Evolutionary conservation across 2,329 filamentous ascomycete genomes (phyloP), one percentile per base, ranked within the genome.

Genomic region (Blastomyces silverae): DNA sequence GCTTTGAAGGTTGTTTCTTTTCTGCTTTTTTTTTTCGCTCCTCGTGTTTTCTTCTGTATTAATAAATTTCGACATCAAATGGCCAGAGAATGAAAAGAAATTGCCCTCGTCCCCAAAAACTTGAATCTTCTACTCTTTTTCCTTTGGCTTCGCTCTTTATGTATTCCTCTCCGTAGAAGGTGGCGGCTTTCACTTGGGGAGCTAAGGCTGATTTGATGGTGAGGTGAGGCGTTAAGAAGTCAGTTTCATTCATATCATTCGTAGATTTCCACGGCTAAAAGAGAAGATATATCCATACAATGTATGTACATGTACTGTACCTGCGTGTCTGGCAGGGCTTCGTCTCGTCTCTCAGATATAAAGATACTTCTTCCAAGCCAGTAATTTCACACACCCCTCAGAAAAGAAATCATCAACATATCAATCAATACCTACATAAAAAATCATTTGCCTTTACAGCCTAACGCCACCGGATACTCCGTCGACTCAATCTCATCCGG

Each of bases 401-500:
- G 34, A n/a, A 58, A 34, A 39, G 20, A n/a, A 10, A 57, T 13
- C 28, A 3, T n/a, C 15, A 2, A 57, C 11, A 11, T 17, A 17
- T 15, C 42, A 17, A 44, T 44, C 2, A n/a, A n/a, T 11, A 8
- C 17, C 2, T 44, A 4, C 17, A 44, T 44, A 44, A 3, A 44
- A 44, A 44, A 44, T 44, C 17, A 44, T 44, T 44, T 17, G 17
- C 17, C 17, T 17, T 17, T 17, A 44, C 42, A 17, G 20, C n/a
- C 25, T 50, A 48, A 50, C 65, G 79, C 72, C 42, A 83, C 71
- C 63, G 83, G 83, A 72, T 82, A 85, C 28, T 83, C 77, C 20
- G 79, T 79, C 62, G 79, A 85, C 81, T 89, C 87, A 73, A 90
- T 89, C 74, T 83, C 82, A 68, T 87, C 81, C 1, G 87, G 86